Conservation (phyloP, 345 rosid genomes). For the Eucalyptus tenuipes region DNA sequence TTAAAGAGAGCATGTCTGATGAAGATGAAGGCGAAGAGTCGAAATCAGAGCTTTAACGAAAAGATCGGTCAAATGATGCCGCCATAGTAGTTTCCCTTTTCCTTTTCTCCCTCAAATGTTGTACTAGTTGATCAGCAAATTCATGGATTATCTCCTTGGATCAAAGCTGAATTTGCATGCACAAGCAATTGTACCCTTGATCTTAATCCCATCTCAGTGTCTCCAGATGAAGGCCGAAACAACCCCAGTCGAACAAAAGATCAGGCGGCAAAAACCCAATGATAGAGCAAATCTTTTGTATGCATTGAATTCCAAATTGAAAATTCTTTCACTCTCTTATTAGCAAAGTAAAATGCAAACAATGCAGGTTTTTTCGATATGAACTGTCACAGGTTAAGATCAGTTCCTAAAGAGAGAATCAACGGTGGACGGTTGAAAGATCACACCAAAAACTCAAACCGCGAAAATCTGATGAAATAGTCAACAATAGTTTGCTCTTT, state of each 20-base stretch:
- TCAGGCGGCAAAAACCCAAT: not conserved
- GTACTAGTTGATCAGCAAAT: not conserved
- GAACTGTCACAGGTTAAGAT: not conserved
- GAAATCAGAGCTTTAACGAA: constrained; percentile 29
- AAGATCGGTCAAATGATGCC: not conserved
- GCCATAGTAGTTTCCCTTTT: not conserved
- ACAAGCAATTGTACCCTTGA: not conserved
- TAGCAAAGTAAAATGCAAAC: not conserved
- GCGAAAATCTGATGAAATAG: not conserved
- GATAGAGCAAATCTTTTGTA: not conserved
- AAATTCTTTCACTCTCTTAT: not conserved
- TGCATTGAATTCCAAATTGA: not conserved
- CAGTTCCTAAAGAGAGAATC: not conserved
- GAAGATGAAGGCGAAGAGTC: not conserved
- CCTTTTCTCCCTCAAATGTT: not conserved
- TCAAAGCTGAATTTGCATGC: not conserved
- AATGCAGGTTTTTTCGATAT: not conserved
- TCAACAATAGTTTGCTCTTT: not conserved
- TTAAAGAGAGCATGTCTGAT: not conserved
- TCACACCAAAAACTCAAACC: not conserved
- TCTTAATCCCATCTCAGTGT: not conserved
- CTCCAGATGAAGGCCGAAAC: not conserved
- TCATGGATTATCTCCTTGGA: not conserved
- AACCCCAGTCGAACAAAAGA: not conserved
- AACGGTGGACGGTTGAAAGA: not conserved